Percentiles rank a stretch among this genome's conserved stretches.
phyloP scores from a whole-genome alignment of 495 filamentous ascomycete genomes.

The Penicillium odoratum region DNA sequence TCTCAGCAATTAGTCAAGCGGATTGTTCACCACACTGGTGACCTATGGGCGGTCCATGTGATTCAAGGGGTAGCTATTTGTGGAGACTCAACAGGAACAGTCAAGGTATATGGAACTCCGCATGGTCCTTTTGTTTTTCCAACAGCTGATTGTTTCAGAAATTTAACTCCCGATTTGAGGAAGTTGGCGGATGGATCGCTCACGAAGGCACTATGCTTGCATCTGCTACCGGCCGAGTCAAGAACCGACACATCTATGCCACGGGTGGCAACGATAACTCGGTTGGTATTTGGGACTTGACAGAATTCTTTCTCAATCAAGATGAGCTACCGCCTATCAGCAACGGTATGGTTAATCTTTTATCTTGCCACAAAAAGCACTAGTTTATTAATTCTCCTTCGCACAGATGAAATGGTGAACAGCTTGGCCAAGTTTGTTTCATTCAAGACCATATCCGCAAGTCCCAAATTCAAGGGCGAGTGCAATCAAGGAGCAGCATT shows the following conservation, averaged over 20 bases:
- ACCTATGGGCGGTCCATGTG: slow-evolving; percentile 82
- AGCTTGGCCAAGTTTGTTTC: slow-evolving; percentile 82
- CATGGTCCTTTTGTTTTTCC: not conserved
- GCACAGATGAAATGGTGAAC: slow-evolving; percentile 74
- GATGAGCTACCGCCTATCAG: slow-evolving; percentile 52
- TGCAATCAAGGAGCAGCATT: slow-evolving; percentile 91
- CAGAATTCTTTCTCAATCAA: slow-evolving; percentile 49
- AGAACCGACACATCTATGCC: slow-evolving; percentile 73
- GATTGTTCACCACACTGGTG: slow-evolving; percentile 75
- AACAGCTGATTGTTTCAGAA: slow-evolving; percentile 46
- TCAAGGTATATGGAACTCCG: slow-evolving; percentile 57
- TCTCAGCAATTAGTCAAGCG: slow-evolving; percentile 86
- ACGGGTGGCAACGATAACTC: slow-evolving; percentile 94
- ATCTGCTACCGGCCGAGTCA: slow-evolving; percentile 69
- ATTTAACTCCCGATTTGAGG: slow-evolving; percentile 88
- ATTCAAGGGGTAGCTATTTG: slow-evolving; percentile 83
- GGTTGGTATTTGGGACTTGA: slow-evolving; percentile 84
- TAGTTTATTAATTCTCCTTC: not conserved
- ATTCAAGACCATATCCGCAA: slow-evolving; percentile 86
- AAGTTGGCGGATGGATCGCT: slow-evolving; percentile 76
- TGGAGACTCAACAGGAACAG: slow-evolving; percentile 74
- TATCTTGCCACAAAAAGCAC: not conserved
- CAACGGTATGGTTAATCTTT: slow-evolving; percentile 48
- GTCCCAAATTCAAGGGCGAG: slow-evolving; percentile 78
- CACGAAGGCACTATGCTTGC: slow-evolving; percentile 85